Percentiles rank a stretch among this genome's conserved stretches.
Conservation (phyloP, 305 asterid genomes). For the Solanum hybrid region DNA sequence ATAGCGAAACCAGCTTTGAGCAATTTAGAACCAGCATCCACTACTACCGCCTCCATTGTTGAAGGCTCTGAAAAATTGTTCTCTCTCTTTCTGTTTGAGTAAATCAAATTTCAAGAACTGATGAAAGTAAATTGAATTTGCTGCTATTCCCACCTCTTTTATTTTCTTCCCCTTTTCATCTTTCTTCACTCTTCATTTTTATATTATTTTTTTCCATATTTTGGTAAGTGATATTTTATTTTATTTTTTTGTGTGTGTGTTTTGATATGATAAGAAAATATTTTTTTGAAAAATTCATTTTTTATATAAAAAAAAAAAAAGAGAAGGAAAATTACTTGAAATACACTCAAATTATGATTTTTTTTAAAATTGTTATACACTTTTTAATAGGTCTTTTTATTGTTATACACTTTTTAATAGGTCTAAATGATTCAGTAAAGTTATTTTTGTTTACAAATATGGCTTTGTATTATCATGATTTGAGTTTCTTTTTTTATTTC, state of each 20-base stretch:
- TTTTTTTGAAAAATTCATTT: background rate
- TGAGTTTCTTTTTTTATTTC: too few species aligned
- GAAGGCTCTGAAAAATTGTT: background rate
- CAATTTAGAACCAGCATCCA: conserved; percentile 74
- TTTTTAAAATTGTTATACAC: too few species aligned
- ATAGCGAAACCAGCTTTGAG: conserved; percentile 88
- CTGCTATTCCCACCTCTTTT: background rate
- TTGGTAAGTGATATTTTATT: background rate
- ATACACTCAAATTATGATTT: background rate
- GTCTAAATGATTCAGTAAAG: too few species aligned
- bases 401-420: too few species aligned
- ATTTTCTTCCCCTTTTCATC: background rate
- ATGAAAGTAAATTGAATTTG: background rate
- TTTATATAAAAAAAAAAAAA: too few species aligned
- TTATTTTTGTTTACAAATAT: too few species aligned
- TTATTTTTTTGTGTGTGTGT: background rate
- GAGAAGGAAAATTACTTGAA: background rate
- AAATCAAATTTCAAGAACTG: background rate
- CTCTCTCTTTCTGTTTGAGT: background rate
- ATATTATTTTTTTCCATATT: background rate
- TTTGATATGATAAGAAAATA: background rate
- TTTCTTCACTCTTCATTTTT: background rate
- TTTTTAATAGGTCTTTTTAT: too few species aligned
- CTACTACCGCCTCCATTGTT: conserved; percentile 86
- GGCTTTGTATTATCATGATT: background rate